Percentiles rank a stretch among this genome's conserved stretches.
These are phyloP conservation scores for Lasiodiplodia hormozganensis DNA, from an alignment of 2,329 filamentous ascomycete genomes.

Conservation along the genomic window DNA sequence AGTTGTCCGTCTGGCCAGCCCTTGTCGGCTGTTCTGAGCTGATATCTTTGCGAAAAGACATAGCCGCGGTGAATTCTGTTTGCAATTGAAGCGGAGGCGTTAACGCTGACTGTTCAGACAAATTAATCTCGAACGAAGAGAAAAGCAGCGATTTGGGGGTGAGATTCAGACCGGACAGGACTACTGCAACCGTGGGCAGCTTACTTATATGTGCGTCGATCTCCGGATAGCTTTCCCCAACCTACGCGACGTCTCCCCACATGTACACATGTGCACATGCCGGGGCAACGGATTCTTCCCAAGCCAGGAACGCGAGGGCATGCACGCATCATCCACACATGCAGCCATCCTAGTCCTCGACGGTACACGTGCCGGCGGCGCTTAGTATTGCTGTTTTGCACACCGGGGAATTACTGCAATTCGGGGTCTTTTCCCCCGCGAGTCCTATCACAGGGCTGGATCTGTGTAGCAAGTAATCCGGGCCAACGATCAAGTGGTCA, in stretches of 20 bases:
- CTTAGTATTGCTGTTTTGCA: constrained; percentile 11
- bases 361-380: constrained; percentile 2
- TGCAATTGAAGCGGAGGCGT: not conserved
- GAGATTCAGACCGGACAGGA: not conserved
- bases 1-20: not conserved
- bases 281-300: constrained; percentile 4
- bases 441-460: not conserved
- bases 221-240: not conserved
- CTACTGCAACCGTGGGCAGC: not conserved
- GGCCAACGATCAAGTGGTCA: not conserved
- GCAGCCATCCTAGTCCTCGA: not conserved
- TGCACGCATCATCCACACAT: not conserved
- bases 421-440: not conserved
- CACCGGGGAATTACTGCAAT: not conserved
- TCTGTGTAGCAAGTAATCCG: not conserved
- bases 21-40: not conserved
- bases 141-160: too few relatives aligned
- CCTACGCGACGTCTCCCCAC: not conserved
- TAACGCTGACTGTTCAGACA: too few relatives aligned
- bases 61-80: not conserved
- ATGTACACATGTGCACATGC: not conserved
- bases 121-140: too few relatives aligned
- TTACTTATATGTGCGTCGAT: constrained; percentile 18
- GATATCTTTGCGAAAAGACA: constrained; percentile 18
- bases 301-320: constrained; percentile 4